phyloP scores from a whole-genome alignment of 345 rosid species.

The Salix brachista region DNA sequence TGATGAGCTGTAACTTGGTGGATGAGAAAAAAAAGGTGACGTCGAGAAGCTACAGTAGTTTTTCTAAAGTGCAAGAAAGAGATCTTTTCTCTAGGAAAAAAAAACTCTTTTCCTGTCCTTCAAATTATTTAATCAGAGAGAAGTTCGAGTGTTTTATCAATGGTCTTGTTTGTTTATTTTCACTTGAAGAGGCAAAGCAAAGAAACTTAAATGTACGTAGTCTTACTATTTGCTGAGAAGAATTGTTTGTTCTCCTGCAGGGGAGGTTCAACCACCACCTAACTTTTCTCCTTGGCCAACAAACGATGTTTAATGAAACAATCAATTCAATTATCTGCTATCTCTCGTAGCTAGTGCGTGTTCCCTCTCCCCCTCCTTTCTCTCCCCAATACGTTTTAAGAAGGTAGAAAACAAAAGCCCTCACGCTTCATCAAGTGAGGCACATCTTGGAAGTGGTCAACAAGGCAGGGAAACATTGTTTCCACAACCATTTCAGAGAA shows the following conservation, averaged over 20 bases:
- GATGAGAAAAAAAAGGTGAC: neutral
- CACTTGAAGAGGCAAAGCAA: neutral
- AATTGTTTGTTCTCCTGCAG: conserved; percentile 16
- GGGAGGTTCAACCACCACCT: conserved; percentile 80
- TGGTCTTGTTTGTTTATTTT: neutral
- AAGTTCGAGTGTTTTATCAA: neutral
- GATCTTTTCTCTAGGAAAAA: neutral
- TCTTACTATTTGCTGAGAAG: conserved; percentile 5
- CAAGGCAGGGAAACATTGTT: neutral
- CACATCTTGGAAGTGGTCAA: conserved; percentile 1
- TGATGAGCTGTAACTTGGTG: conserved; percentile 17
- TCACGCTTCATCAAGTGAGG: conserved; percentile 2
- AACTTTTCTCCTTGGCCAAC: conserved; percentile 45
- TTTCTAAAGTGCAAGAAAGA: conserved; percentile 5
- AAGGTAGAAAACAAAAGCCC: neutral
- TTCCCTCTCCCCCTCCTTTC: conserved; percentile 6
- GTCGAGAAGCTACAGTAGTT: neutral
- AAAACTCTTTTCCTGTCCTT: neutral
- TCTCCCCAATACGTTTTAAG: neutral
- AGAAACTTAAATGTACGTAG: conserved; percentile 1
- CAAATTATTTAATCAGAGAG: neutral
- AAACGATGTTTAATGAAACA: conserved; percentile 52
- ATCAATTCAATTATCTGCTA: conserved; percentile 29
- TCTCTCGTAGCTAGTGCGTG: neutral
- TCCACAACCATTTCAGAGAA: conserved; percentile 10